A percentile compares a stretch with the other conserved stretches of the same genome.
These are phyloP conservation scores for Tolypocladium ovalisporum DNA, from an alignment of 2,329 filamentous ascomycete genomes.

Conservation along the genomic window DNA sequence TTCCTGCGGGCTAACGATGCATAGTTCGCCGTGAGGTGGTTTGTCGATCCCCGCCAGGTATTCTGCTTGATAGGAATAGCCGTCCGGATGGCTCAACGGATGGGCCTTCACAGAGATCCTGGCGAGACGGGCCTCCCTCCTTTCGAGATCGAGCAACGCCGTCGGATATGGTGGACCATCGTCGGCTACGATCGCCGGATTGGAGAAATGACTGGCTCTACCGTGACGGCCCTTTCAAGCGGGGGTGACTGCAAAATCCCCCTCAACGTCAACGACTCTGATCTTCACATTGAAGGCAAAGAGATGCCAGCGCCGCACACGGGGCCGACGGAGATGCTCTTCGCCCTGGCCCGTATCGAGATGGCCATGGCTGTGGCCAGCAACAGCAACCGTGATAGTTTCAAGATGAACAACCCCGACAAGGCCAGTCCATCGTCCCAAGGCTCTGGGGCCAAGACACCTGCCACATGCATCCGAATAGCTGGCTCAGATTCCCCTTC, in stretches of 20 bases:
- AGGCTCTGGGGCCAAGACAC: conserved; percentile 9
- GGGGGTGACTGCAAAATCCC: conserved; percentile 44
- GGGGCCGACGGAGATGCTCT: conserved; percentile 50
- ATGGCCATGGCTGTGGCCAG: conserved; percentile 43
- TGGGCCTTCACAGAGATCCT: conserved; percentile 58
- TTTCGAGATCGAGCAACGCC: conserved; percentile 60
- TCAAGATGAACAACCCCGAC: conserved; percentile 17
- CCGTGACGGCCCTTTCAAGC: conserved; percentile 43
- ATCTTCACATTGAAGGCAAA: conserved; percentile 46
- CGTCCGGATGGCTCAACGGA: conserved; percentile 55
- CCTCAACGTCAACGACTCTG: conserved; percentile 51
- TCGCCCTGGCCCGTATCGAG: conserved; percentile 45
- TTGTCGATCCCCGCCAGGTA: conserved; percentile 43
- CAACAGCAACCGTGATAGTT: conserved; percentile 28
- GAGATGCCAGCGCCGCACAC: conserved; percentile 36
- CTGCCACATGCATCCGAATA: conserved; percentile 29
- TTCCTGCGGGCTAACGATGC: neutral
- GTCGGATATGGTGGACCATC: conserved; percentile 64
- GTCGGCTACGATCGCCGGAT: conserved; percentile 58
- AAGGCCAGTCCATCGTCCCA: conserved; percentile 11
- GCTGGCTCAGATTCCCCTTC: conserved; percentile 37
- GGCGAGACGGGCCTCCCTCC: conserved; percentile 37
- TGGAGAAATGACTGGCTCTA: conserved; percentile 52
- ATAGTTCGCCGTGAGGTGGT: conserved; percentile 37
- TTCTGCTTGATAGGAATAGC: conserved; percentile 49